phyloP scores from a whole-genome alignment of 2,329 filamentous ascomycete genomes.

The Fusarium zealandicum region DNA sequence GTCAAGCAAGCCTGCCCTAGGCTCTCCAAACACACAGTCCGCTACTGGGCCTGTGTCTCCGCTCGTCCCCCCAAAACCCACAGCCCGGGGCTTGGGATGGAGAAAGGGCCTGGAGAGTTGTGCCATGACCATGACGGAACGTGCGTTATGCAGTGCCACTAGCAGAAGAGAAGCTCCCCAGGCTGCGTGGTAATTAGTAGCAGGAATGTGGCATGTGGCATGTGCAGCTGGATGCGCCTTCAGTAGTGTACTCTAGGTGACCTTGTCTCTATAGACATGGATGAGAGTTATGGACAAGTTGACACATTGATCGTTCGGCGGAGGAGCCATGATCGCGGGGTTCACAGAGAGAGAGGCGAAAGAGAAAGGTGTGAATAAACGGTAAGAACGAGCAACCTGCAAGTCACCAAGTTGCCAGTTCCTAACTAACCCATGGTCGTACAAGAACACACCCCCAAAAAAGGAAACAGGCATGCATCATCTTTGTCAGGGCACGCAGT shows the following conservation, averaged over 20 bases:
- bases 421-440: not conserved
- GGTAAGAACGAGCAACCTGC: too few species aligned
- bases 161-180: slow-evolving; percentile 21
- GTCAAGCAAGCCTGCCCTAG: not conserved
- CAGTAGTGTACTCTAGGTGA: not conserved
- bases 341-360: not conserved
- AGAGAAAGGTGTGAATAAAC: not conserved
- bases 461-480: slow-evolving; percentile 16
- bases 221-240: not conserved
- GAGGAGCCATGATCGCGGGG: slow-evolving; percentile 1
- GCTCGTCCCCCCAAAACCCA: slow-evolving; percentile 17
- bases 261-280: too few species aligned
- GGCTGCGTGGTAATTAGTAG: slow-evolving; percentile 11
- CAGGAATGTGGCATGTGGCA: slow-evolving; percentile 20
- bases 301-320: not conserved
- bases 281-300: too few species aligned
- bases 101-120: slow-evolving; percentile 9
- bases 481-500: not conserved
- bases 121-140: slow-evolving; percentile 20
- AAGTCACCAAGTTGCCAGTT: too few species aligned
- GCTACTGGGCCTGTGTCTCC: slow-evolving; percentile 13
- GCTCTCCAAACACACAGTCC: slow-evolving; percentile 7
- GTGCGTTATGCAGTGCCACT: slow-evolving; percentile 33
- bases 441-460: slow-evolving; percentile 12
- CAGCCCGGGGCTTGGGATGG: slow-evolving; percentile 16